Percentiles rank a stretch among this genome's conserved stretches.
Conservation (phyloP, 768 basidiomycete species). For the Gelatoporia subvermispora region DNA sequence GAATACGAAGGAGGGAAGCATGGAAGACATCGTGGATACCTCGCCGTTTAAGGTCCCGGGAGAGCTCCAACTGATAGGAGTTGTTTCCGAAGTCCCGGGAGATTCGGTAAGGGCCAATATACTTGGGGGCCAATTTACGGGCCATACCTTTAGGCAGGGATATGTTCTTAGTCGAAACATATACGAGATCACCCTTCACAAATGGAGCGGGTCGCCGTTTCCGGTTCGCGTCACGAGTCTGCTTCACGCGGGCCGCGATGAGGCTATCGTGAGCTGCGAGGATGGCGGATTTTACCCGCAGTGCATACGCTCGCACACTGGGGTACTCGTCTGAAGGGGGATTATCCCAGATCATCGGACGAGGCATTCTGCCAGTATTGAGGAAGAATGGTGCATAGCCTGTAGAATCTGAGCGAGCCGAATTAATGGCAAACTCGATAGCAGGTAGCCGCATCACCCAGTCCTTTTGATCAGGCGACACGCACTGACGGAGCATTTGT, state of each 20-base stretch:
- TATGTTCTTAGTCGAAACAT: constrained; percentile 35
- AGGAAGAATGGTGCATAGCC: constrained; percentile 30
- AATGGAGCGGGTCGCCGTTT: constrained; percentile 14
- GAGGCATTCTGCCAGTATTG: constrained; percentile 17
- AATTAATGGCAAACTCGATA: constrained; percentile 36
- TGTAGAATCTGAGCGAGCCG: constrained; percentile 25
- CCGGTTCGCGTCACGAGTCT: constrained; percentile 27
- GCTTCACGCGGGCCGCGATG: constrained; percentile 27
- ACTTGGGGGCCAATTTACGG: constrained; percentile 32
- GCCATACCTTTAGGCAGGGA: constrained; percentile 28
- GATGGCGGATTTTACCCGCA: constrained; percentile 20
- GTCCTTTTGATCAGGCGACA: constrained; percentile 14
- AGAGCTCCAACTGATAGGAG: constrained; percentile 27
- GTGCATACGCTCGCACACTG: constrained; percentile 23
- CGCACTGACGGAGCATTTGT: constrained; percentile 12
- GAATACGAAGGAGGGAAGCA: constrained; percentile 22
- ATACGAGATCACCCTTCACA: constrained; percentile 25
- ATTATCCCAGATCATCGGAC: constrained; percentile 25
- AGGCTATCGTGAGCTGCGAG: constrained; percentile 33
- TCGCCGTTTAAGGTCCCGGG: constrained; percentile 18
- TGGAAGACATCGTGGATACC: constrained; percentile 34
- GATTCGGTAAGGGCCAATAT: constrained; percentile 34
- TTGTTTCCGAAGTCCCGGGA: constrained; percentile 12
- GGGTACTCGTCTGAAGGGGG: constrained; percentile 8
- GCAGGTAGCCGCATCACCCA: constrained; percentile 28